Conservation (phyloP, 176 grass and related monocot species). For the Oryza coarctata region DNA sequence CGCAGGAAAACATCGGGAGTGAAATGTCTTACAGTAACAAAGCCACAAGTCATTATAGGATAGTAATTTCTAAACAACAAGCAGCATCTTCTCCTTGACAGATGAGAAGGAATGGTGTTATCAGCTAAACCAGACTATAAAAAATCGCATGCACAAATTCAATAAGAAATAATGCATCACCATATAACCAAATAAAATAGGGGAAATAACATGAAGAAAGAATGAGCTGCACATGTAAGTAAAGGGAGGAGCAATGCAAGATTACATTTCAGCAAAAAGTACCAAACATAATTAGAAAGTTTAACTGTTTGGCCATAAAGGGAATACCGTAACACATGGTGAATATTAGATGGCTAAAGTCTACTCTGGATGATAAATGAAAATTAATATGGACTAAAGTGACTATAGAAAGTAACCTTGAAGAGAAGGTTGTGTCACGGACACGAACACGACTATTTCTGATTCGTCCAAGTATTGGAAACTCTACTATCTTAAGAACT, state of each 20-base stretch:
- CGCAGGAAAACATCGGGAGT: not conserved
- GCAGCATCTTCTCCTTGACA: not conserved
- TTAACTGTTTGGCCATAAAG: slow-evolving; percentile 25
- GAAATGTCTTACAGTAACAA: not conserved
- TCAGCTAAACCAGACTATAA: slow-evolving; percentile 25
- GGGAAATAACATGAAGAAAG: not conserved
- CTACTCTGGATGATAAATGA: not conserved
- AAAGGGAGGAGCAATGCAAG: not conserved
- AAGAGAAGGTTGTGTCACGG: slow-evolving; percentile 88
- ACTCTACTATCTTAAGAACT: slow-evolving; percentile 91
- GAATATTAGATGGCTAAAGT: slow-evolving; percentile 5
- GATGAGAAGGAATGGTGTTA: not conserved
- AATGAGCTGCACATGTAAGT: slow-evolving; percentile 1
- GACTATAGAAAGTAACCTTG: slow-evolving; percentile 55
- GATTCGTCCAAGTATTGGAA: slow-evolving; percentile 89
- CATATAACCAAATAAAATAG: slow-evolving; percentile 24
- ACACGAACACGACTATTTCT: slow-evolving; percentile 90
- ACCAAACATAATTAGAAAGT: slow-evolving; percentile 1
- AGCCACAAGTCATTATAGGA: not conserved
- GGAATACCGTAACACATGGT: not conserved
- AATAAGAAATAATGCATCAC: not conserved
- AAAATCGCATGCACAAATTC: not conserved
- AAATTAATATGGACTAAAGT: slow-evolving; percentile 18
- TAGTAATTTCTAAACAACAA: not conserved
- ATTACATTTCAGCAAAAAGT: slow-evolving; percentile 8